Percentiles rank a stretch among this genome's conserved stretches.
Conservation (phyloP, 2,329 filamentous ascomycete species). For the Aureobasidium musti region DNA sequence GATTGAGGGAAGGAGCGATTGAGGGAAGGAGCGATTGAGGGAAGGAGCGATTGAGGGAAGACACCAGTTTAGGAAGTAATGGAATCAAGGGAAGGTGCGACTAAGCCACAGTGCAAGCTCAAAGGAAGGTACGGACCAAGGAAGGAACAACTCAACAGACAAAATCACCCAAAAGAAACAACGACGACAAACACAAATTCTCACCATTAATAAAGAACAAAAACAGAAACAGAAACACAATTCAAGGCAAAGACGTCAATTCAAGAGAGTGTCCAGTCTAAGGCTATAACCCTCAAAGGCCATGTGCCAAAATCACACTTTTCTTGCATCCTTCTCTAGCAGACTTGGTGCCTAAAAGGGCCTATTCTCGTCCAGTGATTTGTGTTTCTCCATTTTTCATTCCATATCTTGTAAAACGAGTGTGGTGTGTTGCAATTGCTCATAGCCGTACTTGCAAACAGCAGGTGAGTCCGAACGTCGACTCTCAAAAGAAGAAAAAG, state of each 20-base stretch:
- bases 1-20: background rate
- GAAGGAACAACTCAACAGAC: too few relatives aligned
- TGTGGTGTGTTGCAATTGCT: conserved; percentile 3
- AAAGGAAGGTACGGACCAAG: too few relatives aligned
- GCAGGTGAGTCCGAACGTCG: background rate
- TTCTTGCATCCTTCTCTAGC: too few relatives aligned
- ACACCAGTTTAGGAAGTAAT: background rate
- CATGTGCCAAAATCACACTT: background rate
- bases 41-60: background rate
- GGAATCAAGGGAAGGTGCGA: too few relatives aligned
- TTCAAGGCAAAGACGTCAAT: background rate
- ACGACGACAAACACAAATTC: background rate
- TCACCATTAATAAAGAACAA: background rate
- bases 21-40: background rate
- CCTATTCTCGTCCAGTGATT: background rate
- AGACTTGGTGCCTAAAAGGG: too few relatives aligned
- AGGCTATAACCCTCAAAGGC: background rate
- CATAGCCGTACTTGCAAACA: conserved; percentile 1
- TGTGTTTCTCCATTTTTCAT: background rate
- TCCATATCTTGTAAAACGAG: background rate
- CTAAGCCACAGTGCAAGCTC: too few relatives aligned
- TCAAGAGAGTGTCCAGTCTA: background rate
- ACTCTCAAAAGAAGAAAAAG: background rate
- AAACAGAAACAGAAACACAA: background rate
- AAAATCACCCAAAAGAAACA: background rate